These are phyloP conservation scores for Amaranthus tricolor DNA, from an alignment of 179 eudicot species.

Conservation along the genomic window DNA sequence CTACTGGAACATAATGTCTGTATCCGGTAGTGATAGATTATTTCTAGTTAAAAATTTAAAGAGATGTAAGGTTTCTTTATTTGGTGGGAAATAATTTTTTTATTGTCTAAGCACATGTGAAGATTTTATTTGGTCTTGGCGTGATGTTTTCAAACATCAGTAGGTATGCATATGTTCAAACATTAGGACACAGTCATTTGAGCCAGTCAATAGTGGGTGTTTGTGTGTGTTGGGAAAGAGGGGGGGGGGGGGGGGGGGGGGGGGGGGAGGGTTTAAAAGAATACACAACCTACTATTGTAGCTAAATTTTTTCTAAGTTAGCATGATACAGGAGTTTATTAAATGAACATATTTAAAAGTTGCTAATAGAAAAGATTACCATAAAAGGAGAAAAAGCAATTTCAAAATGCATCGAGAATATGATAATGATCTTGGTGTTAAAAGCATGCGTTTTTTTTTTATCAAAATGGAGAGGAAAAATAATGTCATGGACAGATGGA, in stretches of 20 bases:
- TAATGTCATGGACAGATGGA: not conserved
- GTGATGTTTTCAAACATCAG: not conserved
- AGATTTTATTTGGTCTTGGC: not conserved
- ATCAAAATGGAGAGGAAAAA: not conserved
- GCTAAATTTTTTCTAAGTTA: not conserved
- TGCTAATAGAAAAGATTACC: not conserved
- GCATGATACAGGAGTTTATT: not conserved
- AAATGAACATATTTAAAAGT: not conserved
- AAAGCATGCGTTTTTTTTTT: not conserved
- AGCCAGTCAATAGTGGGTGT: not conserved
- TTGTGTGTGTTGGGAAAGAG: not conserved
- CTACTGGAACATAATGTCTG: too few species aligned
- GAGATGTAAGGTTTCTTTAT: not conserved
- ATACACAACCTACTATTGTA: not conserved
- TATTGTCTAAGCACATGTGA: not conserved
- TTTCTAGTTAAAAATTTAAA: too few species aligned
- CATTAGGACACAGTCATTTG: not conserved
- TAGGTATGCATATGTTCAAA: not conserved
- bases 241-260: not conserved
- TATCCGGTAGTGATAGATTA: too few species aligned
- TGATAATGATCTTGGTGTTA: not conserved
- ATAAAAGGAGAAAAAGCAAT: not conserved
- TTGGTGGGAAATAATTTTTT: not conserved
- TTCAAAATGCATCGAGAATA: not conserved
- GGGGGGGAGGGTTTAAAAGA: not conserved